Percentiles rank a stretch among this genome's conserved stretches.
Conservation (phyloP, 2,329 filamentous ascomycete species). For the Epicoccum sorghinum region DNA sequence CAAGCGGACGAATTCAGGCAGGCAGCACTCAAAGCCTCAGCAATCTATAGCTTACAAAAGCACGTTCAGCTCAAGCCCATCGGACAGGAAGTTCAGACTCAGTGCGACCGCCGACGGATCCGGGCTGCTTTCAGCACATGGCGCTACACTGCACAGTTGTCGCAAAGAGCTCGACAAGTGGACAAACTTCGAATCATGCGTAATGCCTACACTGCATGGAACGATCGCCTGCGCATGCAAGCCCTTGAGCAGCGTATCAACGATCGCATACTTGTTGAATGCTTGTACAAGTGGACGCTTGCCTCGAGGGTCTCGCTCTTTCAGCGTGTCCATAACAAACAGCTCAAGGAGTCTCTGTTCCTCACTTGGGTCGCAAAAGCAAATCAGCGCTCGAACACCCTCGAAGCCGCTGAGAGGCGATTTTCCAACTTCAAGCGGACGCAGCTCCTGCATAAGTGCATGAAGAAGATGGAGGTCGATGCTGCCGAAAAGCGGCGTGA, state of each 20-base stretch:
- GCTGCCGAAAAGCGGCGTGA: conserved; percentile 33
- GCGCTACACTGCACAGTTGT: conserved; percentile 51
- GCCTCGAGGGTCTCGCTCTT: conserved; percentile 53
- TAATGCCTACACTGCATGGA: conserved; percentile 67
- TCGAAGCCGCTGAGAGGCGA: conserved; percentile 38
- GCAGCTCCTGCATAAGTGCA: conserved; percentile 32
- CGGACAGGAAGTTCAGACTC: conserved; percentile 52
- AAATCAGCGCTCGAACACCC: conserved; percentile 31
- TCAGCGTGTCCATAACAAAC: conserved; percentile 44
- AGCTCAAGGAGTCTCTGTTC: conserved; percentile 36
- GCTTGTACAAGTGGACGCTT: conserved; percentile 67
- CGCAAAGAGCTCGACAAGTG: conserved; percentile 56
- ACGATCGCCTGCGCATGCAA: conserved; percentile 63
- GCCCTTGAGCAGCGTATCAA: conserved; percentile 60
- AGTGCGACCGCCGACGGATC: conserved; percentile 54
- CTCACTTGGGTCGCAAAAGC: conserved; percentile 38
- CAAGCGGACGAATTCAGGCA: conserved; percentile 45
- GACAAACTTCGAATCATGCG: conserved; percentile 60
- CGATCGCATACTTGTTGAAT: conserved; percentile 61
- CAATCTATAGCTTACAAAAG: conserved; percentile 38
- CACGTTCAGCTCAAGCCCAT: conserved; percentile 52
- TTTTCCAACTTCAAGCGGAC: conserved; percentile 41
- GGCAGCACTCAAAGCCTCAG: conserved; percentile 27
- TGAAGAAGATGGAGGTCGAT: conserved; percentile 37
- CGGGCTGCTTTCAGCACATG: conserved; percentile 57